phyloP scores from a whole-genome alignment of 805 yeast species.

The Metschnikowia colocasiae region DNA sequence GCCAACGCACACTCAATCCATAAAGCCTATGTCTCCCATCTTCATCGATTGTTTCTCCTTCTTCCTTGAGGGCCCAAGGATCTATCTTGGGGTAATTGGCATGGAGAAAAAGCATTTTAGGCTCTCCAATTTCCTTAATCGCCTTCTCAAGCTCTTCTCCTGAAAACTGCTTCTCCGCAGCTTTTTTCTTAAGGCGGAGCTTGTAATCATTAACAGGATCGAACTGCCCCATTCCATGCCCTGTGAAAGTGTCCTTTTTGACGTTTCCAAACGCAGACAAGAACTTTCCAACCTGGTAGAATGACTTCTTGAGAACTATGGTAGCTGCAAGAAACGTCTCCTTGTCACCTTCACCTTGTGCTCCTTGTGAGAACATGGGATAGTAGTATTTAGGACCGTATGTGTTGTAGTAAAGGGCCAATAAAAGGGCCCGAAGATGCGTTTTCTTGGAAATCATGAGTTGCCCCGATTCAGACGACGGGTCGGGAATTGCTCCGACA shows the following conservation, averaged over 20 bases:
- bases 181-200: constrained; percentile 9
- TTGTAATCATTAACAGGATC: constrained; percentile 61
- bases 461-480: constrained; percentile 70
- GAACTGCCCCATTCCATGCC: constrained; percentile 75
- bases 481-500: constrained; percentile 65
- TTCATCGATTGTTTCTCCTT: constrained; percentile 37
- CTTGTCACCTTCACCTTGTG: constrained; percentile 76
- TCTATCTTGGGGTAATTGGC: constrained; percentile 66
- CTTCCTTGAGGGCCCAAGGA: constrained; percentile 51
- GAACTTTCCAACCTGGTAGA: constrained; percentile 52
- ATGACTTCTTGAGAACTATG: constrained; percentile 42
- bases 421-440: constrained; percentile 54
- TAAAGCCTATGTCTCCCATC: constrained; percentile 53
- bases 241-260: constrained; percentile 43
- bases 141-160: constrained; percentile 9
- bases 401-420: constrained; percentile 62
- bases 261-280: constrained; percentile 52
- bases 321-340: constrained; percentile 76
- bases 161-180: constrained; percentile 6
- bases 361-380: constrained; percentile 43
- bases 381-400: constrained; percentile 44
- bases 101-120: constrained; percentile 50
- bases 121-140: constrained; percentile 8
- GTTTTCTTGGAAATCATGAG: constrained; percentile 52
- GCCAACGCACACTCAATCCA: constrained; percentile 51